Evolutionary conservation across 345 rosid species (phyloP).

Genomic region (Populus davidiana): DNA sequence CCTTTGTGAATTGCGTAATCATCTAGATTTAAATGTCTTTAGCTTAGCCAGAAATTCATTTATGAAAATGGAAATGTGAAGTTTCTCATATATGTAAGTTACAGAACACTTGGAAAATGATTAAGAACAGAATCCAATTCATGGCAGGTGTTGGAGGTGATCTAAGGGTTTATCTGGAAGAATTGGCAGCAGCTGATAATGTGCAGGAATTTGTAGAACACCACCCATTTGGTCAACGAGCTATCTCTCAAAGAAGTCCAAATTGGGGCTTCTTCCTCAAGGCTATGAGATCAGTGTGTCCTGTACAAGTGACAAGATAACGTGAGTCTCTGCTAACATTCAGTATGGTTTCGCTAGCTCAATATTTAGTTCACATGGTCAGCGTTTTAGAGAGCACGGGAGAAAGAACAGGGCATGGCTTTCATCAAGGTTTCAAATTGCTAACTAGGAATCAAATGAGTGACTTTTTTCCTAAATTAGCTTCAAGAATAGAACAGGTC

Average conservation of each 20-base stretch:
- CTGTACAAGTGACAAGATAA: neutral
- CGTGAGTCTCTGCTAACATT: neutral
- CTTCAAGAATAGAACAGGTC: neutral
- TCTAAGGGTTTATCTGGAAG: constrained; percentile 61
- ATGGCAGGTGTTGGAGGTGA: constrained; percentile 65
- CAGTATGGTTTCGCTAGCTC: neutral
- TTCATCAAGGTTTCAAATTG: constrained; percentile 1
- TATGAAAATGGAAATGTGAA: neutral
- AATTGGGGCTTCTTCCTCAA: constrained; percentile 58
- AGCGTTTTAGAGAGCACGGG: neutral
- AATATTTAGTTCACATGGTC: neutral
- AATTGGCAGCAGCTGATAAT: constrained; percentile 46
- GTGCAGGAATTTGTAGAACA: constrained; percentile 55
- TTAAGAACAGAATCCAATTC: neutral
- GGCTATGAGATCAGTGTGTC: constrained; percentile 7
- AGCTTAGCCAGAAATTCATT: neutral
- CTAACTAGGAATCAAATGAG: neutral
- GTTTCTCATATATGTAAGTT: neutral
- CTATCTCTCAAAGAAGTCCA: constrained; percentile 49
- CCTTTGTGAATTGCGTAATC: neutral
- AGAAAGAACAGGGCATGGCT: neutral
- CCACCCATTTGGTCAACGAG: constrained; percentile 70
- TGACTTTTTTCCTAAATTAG: neutral
- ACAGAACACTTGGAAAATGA: neutral
- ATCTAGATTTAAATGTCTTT: neutral